phyloP scores from a whole-genome alignment of 23 red algal species.

The Cyanidioschyzon merolae region DNA sequence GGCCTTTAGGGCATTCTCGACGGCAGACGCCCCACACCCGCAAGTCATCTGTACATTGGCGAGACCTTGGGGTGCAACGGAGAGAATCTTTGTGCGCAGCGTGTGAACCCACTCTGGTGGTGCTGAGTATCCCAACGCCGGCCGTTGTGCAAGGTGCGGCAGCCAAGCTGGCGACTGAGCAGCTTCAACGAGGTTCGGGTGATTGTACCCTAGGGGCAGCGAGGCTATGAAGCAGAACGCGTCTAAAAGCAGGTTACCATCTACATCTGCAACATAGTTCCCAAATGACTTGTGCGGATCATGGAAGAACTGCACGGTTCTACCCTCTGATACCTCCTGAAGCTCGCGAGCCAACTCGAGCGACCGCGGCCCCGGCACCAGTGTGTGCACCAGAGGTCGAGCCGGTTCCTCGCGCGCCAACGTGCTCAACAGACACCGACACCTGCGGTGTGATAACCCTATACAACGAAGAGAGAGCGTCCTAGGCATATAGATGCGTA shows the following conservation, averaged over 20 bases:
- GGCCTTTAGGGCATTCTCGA: conserved; percentile 30
- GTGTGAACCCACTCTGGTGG: conserved; percentile 20
- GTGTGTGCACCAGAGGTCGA: conserved; percentile 15
- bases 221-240: conserved; percentile 27
- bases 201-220: conserved; percentile 31
- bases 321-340: conserved; percentile 16
- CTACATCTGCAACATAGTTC: conserved; percentile 27
- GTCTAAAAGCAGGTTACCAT: conserved; percentile 24
- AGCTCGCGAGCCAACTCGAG: conserved; percentile 14
- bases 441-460: too few species aligned
- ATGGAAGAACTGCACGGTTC: conserved; percentile 22
- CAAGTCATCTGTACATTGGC: conserved; percentile 21
- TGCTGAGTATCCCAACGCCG: conserved; percentile 18
- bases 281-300: background rate
- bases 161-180: conserved; percentile 14
- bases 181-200: conserved; percentile 16
- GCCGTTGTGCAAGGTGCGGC: conserved; percentile 22
- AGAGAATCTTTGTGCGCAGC: conserved; percentile 4
- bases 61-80: conserved; percentile 19
- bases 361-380: conserved; percentile 26
- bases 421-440: background rate
- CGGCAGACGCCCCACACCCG: conserved; percentile 26
- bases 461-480: too few species aligned
- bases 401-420: background rate
- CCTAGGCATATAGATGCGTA: too few species aligned